phyloP scores from a whole-genome alignment of 2,329 filamentous ascomycete genomes.

The Onygena corvina region DNA sequence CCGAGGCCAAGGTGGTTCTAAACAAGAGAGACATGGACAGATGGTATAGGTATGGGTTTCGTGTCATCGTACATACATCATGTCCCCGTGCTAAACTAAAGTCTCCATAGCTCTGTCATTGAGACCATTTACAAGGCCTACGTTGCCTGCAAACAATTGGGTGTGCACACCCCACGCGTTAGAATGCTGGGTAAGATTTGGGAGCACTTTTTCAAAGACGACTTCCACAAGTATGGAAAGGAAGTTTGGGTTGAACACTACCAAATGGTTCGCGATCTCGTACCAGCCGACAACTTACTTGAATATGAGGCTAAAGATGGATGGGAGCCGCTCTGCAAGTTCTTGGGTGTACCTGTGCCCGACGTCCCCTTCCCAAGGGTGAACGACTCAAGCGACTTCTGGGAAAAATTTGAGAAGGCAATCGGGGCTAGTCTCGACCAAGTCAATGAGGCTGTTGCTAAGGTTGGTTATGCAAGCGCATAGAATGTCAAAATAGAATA shows the following conservation, averaged over 20 bases:
- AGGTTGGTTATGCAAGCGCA: not conserved
- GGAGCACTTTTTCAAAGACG: conserved; percentile 24
- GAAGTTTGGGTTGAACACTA: conserved; percentile 48
- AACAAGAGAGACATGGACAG: conserved; percentile 54
- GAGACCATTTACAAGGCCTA: conserved; percentile 1
- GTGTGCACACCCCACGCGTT: not conserved
- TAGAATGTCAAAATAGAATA: not conserved
- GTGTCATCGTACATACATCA: not conserved
- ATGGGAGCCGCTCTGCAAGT: conserved; percentile 35
- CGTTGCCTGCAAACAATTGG: not conserved
- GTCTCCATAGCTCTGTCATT: conserved; percentile 2
- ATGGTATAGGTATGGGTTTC: conserved; percentile 33
- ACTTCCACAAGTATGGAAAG: conserved; percentile 55
- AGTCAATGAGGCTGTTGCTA: not conserved
- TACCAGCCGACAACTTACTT: conserved; percentile 40
- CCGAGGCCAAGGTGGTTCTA: conserved; percentile 59
- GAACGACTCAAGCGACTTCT: conserved; percentile 17
- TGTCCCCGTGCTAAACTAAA: not conserved
- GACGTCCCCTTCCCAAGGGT: conserved; percentile 26
- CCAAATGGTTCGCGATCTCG: conserved; percentile 39
- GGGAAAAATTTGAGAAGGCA: not conserved
- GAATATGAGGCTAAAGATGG: conserved; percentile 45
- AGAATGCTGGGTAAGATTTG: not conserved
- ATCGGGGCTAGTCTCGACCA: not conserved
- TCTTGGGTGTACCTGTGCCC: conserved; percentile 29